A percentile compares a stretch with the other conserved stretches of the same genome.
phyloP scores from a whole-genome alignment of 2,329 filamentous ascomycete species.

The Hymenoscyphus salicellus region DNA sequence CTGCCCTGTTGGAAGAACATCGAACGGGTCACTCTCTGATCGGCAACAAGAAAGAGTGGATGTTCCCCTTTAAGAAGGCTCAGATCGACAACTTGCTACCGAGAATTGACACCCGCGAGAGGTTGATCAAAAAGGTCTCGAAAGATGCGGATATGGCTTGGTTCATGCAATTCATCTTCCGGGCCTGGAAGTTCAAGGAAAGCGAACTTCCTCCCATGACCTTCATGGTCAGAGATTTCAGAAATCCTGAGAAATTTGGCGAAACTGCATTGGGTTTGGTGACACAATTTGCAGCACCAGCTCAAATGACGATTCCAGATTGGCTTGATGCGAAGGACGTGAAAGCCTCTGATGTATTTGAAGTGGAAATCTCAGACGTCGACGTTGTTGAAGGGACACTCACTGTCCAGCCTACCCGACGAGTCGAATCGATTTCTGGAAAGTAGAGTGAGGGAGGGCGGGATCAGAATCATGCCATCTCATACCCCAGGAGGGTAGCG shows the following conservation, averaged over 20 bases:
- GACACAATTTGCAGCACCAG: neutral
- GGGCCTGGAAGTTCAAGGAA: conserved; percentile 56
- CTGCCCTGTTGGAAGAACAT: conserved; percentile 49
- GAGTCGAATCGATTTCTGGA: neutral
- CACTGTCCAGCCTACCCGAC: neutral
- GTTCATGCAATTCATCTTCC: conserved; percentile 58
- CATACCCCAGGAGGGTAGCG: neutral
- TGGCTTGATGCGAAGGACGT: neutral
- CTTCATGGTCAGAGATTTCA: conserved; percentile 19
- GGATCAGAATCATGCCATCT: neutral
- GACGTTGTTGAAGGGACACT: conserved; percentile 5
- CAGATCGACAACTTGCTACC: conserved; percentile 31
- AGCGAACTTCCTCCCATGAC: conserved; percentile 46
- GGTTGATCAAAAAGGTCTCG: conserved; percentile 19
- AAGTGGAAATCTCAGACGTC: conserved; percentile 9
- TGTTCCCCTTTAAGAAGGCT: conserved; percentile 33
- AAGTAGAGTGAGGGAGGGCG: neutral
- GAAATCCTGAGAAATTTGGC: neutral
- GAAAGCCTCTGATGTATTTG: neutral
- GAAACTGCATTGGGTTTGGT: neutral
- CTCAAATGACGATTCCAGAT: neutral
- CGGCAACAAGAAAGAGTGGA: conserved; percentile 33
- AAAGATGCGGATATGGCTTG: conserved; percentile 45
- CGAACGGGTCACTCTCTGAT: conserved; percentile 38
- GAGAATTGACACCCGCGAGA: conserved; percentile 30